A percentile compares a stretch with the other conserved stretches of the same genome.
Evolutionary conservation across 1,284 basidiomycete species (phyloP).

Genomic region (Salmacisia buchloeana): DNA sequence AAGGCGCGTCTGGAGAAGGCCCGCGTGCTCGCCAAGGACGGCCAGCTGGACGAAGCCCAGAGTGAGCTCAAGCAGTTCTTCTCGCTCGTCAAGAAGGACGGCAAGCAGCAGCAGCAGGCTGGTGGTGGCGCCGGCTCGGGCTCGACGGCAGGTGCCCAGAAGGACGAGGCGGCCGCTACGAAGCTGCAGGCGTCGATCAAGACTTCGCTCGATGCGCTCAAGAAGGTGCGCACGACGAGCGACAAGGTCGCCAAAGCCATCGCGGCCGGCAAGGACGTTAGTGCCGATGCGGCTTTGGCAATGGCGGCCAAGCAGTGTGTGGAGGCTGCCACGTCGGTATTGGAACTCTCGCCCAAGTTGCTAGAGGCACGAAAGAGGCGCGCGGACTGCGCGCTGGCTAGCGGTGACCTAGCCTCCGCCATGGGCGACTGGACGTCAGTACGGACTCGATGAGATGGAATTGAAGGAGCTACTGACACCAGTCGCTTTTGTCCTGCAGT

Average conservation of each 20-base stretch:
- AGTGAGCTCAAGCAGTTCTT: conserved; percentile 5
- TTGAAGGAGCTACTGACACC: too few relatives aligned
- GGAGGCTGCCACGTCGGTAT: conserved; percentile 26
- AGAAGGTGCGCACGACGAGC: conserved; percentile 6
- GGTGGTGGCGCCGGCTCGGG: neutral
- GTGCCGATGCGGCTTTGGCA: conserved; percentile 10
- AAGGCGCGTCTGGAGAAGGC: conserved; percentile 45
- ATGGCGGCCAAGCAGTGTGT: conserved; percentile 24
- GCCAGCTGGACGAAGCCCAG: conserved; percentile 33
- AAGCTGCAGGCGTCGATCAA: conserved; percentile 11
- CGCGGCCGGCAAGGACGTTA: conserved; percentile 19
- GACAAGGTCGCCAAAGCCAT: conserved; percentile 7
- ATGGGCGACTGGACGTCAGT: conserved; percentile 42
- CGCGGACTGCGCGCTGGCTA: conserved; percentile 34
- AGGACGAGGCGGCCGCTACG: neutral
- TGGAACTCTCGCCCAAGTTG: conserved; percentile 40
- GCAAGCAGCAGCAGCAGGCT: neutral
- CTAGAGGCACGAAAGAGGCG: conserved; percentile 33
- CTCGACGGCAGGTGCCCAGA: neutral
- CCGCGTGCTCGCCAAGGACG: conserved; percentile 40
- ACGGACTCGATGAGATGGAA: neutral
- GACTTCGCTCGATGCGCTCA: neutral
- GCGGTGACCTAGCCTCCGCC: conserved; percentile 38
- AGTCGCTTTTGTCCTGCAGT: conserved; percentile 1
- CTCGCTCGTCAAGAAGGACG: conserved; percentile 23